Conservation (phyloP, 495 filamentous ascomycete species). For the Aspergillus taichungensis region DNA sequence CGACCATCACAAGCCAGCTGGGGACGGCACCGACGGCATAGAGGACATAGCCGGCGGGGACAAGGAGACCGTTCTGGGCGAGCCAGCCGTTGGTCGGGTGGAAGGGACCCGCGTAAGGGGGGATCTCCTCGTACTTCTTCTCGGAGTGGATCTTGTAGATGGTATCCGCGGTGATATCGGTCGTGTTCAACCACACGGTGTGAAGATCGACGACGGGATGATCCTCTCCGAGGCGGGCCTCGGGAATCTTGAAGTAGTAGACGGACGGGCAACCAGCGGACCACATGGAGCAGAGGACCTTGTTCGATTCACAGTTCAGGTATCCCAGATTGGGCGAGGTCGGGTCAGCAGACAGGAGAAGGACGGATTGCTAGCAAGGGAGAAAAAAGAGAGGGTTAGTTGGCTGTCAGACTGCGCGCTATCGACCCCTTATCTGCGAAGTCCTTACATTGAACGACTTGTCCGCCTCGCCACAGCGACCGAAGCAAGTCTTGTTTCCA, state of each 20-base stretch:
- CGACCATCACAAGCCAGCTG: constrained; percentile 71
- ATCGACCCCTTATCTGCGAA: not conserved
- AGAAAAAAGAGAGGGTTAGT: constrained; percentile 8
- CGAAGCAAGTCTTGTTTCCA: constrained; percentile 83
- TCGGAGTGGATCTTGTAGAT: constrained; percentile 55
- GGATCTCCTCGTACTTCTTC: constrained; percentile 46
- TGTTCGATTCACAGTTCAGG: constrained; percentile 71
- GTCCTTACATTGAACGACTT: constrained; percentile 48
- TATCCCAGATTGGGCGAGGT: constrained; percentile 61
- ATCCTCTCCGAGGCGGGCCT: constrained; percentile 39
- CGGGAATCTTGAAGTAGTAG: constrained; percentile 64
- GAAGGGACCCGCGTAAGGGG: constrained; percentile 60
- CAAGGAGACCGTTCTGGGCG: constrained; percentile 52
- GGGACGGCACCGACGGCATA: constrained; percentile 48
- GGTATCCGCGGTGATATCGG: constrained; percentile 52
- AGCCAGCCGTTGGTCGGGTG: constrained; percentile 74
- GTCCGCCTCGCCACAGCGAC: constrained; percentile 43
- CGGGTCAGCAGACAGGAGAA: constrained; percentile 55
- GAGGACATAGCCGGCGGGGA: constrained; percentile 63
- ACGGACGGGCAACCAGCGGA: constrained; percentile 59
- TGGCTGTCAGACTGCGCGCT: constrained; percentile 1
- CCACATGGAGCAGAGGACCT: constrained; percentile 77
- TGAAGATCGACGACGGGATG: constrained; percentile 40
- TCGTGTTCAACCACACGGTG: constrained; percentile 54
- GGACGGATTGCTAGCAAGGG: constrained; percentile 49